phyloP scores from a whole-genome alignment of 2,329 filamentous ascomycete species.

The Pseudogymnoascus sp. region DNA sequence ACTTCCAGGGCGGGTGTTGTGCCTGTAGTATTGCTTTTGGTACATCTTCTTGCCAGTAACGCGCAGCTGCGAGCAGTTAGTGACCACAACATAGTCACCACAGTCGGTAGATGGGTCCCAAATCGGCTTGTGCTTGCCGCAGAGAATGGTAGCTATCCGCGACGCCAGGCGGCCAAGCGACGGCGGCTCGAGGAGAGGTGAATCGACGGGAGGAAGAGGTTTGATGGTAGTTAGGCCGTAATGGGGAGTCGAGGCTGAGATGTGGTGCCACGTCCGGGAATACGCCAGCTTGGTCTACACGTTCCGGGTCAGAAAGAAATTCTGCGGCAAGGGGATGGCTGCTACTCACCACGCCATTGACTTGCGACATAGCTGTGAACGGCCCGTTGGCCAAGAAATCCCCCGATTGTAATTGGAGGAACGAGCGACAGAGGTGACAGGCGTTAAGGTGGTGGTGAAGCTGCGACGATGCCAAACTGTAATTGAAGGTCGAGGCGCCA shows the following conservation, averaged over 20 bases:
- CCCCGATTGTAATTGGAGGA: background rate
- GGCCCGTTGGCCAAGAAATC: slow-evolving; percentile 18
- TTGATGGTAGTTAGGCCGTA: slow-evolving; percentile 47
- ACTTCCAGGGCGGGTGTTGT: slow-evolving; percentile 82
- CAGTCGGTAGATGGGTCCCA: slow-evolving; percentile 97
- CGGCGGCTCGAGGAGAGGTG: slow-evolving; percentile 51
- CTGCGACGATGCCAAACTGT: slow-evolving; percentile 1
- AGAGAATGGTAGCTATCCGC: slow-evolving; percentile 76
- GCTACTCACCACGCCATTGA: slow-evolving; percentile 59
- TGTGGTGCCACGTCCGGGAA: slow-evolving; percentile 86
- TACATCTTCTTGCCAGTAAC: slow-evolving; percentile 85
- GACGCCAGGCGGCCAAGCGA: slow-evolving; percentile 86
- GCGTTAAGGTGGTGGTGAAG: background rate
- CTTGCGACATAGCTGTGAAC: slow-evolving; percentile 61
- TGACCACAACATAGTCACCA: slow-evolving; percentile 96
- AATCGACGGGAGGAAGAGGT: slow-evolving; percentile 28
- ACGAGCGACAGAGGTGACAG: background rate
- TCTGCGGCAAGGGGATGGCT: background rate
- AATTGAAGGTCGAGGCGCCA: slow-evolving; percentile 7
- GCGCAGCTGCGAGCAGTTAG: slow-evolving; percentile 78
- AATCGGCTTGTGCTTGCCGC: slow-evolving; percentile 99
- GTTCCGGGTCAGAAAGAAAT: slow-evolving; percentile 10
- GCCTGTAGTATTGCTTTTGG: slow-evolving; percentile 93
- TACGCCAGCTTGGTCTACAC: slow-evolving; percentile 87
- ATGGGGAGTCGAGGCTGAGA: slow-evolving; percentile 63